A percentile compares a stretch with the other conserved stretches of the same genome.
These are phyloP conservation scores for Aegilops speltoides DNA, from an alignment of 176 grass and related monocot genomes.

Conservation along the genomic window DNA sequence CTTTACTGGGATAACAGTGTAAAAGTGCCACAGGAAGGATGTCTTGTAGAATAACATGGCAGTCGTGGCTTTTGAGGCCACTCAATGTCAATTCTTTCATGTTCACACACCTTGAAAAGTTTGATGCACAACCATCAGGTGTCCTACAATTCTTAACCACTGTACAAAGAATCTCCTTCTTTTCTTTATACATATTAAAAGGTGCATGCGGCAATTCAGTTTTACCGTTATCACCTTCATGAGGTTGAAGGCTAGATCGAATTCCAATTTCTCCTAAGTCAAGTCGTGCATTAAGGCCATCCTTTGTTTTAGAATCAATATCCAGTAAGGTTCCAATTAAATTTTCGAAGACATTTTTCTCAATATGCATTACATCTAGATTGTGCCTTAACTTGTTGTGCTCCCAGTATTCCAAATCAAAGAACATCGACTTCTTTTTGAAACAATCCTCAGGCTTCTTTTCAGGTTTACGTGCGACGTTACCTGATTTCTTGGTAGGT, in stretches of 20 bases:
- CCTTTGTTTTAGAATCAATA: neutral
- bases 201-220: too few relatives aligned
- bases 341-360: constrained; percentile 25
- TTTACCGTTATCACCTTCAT: too few relatives aligned
- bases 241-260: too few relatives aligned
- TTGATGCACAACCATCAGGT: neutral
- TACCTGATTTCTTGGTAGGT: neutral
- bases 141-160: neutral
- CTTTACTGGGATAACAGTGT: neutral
- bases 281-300: neutral
- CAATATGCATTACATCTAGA: constrained; percentile 35
- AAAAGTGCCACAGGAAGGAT: constrained; percentile 20
- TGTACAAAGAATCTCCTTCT: constrained; percentile 10
- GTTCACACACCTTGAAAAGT: constrained; percentile 5
- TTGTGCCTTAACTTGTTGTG: neutral
- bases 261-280: too few relatives aligned
- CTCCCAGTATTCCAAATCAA: neutral
- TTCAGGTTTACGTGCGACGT: neutral
- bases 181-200: too few relatives aligned
- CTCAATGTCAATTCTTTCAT: constrained; percentile 8
- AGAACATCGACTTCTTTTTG: neutral
- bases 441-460: neutral
- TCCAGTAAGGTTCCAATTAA: neutral
- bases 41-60: constrained; percentile 29
- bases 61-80: constrained; percentile 33